These are phyloP conservation scores for Boletellus deceptivus DNA, from an alignment of 1,284 basidiomycete genomes.

Conservation along the genomic window DNA sequence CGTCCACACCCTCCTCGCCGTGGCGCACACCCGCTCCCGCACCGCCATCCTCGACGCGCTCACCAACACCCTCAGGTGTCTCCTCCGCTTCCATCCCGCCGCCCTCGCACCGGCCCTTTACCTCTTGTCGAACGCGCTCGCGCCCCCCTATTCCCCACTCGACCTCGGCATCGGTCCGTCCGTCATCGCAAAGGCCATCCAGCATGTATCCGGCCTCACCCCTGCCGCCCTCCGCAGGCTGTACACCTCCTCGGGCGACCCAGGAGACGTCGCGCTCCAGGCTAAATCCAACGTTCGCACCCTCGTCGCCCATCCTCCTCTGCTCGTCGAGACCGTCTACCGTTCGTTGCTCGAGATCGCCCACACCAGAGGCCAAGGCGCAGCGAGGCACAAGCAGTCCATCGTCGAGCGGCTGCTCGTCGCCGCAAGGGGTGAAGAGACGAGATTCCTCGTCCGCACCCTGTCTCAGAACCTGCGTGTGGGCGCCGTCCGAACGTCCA, in stretches of 20 bases:
- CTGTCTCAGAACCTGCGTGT: slow-evolving; percentile 82
- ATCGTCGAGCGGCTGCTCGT: slow-evolving; percentile 83
- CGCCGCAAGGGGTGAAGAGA: slow-evolving; percentile 84
- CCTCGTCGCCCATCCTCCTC: slow-evolving; percentile 68
- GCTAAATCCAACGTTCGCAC: slow-evolving; percentile 81
- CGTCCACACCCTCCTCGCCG: slow-evolving; percentile 68
- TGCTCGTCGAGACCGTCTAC: slow-evolving; percentile 67
- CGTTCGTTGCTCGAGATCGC: slow-evolving; percentile 64
- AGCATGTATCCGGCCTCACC: slow-evolving; percentile 79
- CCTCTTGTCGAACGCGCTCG: slow-evolving; percentile 83
- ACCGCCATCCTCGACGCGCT: slow-evolving; percentile 77
- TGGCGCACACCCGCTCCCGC: slow-evolving; percentile 81
- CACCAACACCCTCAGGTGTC: slow-evolving; percentile 76
- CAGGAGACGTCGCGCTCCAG: slow-evolving; percentile 82
- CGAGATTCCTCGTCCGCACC: slow-evolving; percentile 80
- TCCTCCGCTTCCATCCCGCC: slow-evolving; percentile 64
- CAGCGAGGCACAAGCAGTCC: slow-evolving; percentile 73
- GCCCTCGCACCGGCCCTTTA: slow-evolving; percentile 85
- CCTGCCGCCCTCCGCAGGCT: slow-evolving; percentile 64
- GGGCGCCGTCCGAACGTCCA: slow-evolving; percentile 83
- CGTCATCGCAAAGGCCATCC: slow-evolving; percentile 77
- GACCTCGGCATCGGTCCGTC: slow-evolving; percentile 80
- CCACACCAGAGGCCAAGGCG: slow-evolving; percentile 68
- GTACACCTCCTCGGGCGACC: slow-evolving; percentile 68
- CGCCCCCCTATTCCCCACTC: slow-evolving; percentile 71